These are phyloP conservation scores for Entomortierella parvispora DNA, from an alignment of 192 early-diverging fungal genomes.

Conservation along the genomic window DNA sequence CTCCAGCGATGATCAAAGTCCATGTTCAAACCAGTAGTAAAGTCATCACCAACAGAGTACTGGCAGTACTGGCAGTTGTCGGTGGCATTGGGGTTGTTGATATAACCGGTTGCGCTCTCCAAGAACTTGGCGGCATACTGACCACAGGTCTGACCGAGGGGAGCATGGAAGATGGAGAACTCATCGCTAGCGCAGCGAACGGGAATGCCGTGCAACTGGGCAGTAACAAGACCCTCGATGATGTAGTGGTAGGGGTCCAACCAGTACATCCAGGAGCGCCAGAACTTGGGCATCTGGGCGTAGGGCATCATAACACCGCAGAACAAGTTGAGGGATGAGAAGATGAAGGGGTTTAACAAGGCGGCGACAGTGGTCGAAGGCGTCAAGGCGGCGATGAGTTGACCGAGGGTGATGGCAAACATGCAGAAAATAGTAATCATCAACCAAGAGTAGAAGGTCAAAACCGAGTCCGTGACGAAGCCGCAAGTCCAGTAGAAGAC, in stretches of 20 bases:
- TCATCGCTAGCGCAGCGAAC: constrained; percentile 59
- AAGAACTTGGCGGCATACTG: constrained; percentile 64
- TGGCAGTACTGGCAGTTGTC: constrained; percentile 66
- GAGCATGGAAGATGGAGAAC: constrained; percentile 61
- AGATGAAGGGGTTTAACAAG: constrained; percentile 74
- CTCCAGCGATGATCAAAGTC: constrained; percentile 66
- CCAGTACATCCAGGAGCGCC: constrained; percentile 78
- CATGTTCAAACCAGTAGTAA: constrained; percentile 60
- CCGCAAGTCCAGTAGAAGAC: constrained; percentile 83
- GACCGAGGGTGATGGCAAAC: constrained; percentile 76
- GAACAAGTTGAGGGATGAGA: constrained; percentile 75
- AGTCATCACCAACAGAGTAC: constrained; percentile 64
- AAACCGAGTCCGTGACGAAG: constrained; percentile 56
- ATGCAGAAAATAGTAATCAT: constrained; percentile 66
- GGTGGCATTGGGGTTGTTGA: constrained; percentile 60
- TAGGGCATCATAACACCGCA: constrained; percentile 75
- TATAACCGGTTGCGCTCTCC: constrained; percentile 61
- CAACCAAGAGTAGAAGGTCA: constrained; percentile 74
- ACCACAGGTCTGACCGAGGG: constrained; percentile 63
- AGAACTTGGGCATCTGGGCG: constrained; percentile 71
- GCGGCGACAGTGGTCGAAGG: constrained; percentile 68
- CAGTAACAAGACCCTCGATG: constrained; percentile 66
- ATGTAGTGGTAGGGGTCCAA: constrained; percentile 73
- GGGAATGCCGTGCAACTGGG: constrained; percentile 58
- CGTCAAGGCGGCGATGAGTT: constrained; percentile 73